Base-by-base conservation (phyloP, 345 rosid genomes). In the Lepidium africanum region DNA sequence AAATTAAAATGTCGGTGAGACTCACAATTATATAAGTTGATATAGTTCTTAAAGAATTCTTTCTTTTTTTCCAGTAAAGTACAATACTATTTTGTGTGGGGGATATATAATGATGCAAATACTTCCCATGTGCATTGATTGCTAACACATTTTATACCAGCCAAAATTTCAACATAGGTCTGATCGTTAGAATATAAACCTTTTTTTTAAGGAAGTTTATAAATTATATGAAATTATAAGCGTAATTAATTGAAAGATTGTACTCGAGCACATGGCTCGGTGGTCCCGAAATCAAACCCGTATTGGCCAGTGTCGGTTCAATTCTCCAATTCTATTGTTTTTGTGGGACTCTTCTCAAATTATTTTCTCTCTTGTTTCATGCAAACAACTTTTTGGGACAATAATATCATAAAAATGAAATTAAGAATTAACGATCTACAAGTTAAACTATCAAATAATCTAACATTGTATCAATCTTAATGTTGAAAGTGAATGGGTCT, bases 241-340 rank as follows among this genome's bases (percentile, higher is more conserved):
- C 21, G 6, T 49, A n/a, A 27, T 17, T 39, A 39, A 65, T 30
- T 64, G 65, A 65, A 57, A 58, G 47, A 56, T 57, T 57, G 52
- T 38, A 57, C 30, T 57, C 7, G 46, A 57, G 71, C 76, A 72
- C 76, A 72, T 72, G 76, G 71, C 49, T 65, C 8, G 2, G n/a
- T 58, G 76, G 76, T 49, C 76, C 76, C 71, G 32, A 19, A 65
- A 72, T 57, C 41, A 71, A 71, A 71, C 70, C 70, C 27, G 37
- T 39, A 48, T 41, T 65, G 70, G 65, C 64, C 64, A 47, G 27
- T 72, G 76, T 64, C 71, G 53, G 66, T 19, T 57, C 71, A 48
- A 1, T 65, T 65, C 71, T 72, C 32, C 12, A 23, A 62, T 71
- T 62, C 49, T 3, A 23, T 62, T 27, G 46, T 2, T 72, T 64